Base-by-base conservation (phyloP, 2,329 filamentous ascomycete genomes). In the Pyrenochaeta sp. region DNA sequence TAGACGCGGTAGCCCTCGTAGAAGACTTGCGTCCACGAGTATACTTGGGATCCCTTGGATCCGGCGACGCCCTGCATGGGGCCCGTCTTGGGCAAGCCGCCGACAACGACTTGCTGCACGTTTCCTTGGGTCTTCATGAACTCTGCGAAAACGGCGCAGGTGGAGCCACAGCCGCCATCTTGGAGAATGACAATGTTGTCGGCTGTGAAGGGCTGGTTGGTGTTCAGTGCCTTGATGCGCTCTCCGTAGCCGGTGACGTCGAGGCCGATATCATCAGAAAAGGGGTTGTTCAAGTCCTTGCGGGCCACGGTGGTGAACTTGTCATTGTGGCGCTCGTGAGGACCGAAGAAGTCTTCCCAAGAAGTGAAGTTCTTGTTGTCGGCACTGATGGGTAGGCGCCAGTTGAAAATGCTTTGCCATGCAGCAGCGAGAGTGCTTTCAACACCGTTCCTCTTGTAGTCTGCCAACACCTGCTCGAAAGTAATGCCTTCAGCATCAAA, bases 111-210 rank as follows among this genome's bases (percentile, higher is more conserved):
- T 27, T 65, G 64, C 27, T 69, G 63, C 17, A 74, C 63, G n/a
- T 64, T 61, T 2, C 60, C 72, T 51, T 73, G 70, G 19, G 64
- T 61, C 13, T 66, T 65, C 69, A 73, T 72, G 13, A 74, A 52
- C 41, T 75, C 72, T 19, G 60, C 54, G 58, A 75, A 75, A 44
- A 72, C 63, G 14, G 72, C 70, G 55, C 72, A 75, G 18, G 72
- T 71, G 1, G 60, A 67, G 2, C 67, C 67, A 44, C 72, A 75
- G 51, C 63, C 66, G 34, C 72, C 72, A 23, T 75, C 72, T 39
- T 63, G 59, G 3, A 72, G 48, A 7, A 72, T 48, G 2, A 71
- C 51, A 22, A 72, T 67, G 47, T 70, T 58, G 6, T 65, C 50
- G 3, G 58, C 46, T 2, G 47, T 30, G 49, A 69, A 73, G 5